Base-by-base conservation (phyloP, 164 flowering plant species). In the Piper betle region DNA sequence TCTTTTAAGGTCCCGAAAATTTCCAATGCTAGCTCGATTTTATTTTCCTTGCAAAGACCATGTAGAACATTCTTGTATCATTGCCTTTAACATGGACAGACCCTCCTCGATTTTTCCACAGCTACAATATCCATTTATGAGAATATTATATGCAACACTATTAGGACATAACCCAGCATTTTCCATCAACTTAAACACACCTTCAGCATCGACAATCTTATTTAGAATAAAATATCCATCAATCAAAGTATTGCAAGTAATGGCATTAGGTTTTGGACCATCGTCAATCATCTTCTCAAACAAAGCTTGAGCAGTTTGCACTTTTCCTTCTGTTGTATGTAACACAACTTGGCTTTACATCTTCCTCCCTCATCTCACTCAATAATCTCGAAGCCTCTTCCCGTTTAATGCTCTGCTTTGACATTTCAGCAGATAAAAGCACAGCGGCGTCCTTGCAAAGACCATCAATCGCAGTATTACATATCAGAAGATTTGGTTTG, bases 51-150 rank as follows among this genome's bases (percentile, higher is more conserved):
- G 55, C 72, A 82, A 8, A 91, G 77, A 59, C 96, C 98, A 66
- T 91, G 85, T 40, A 91, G 79, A 54, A 91, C 83, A 68, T 85
- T 95, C 63, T 79, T 86, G 68, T 91, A 91, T 43, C 96, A 91
- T 88, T 68, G 87, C 93, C 57, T 88, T 73, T 50, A 85, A 95
- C 64, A 91, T 74, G 46, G 46, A 20, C 41, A 86, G 69, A 57
- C 95, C 96, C 66, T 69, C 71, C 3, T 59, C 64, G 4, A 84
- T 54, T 74, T 86, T 77, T 25, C 92, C 93, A 73, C 84, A 84
- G 52, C 40, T 64, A 69, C 95, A 87, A 66, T 79, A 79, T 17
- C 80, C 95, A 72, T 85, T 73, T 15, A 91, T 91, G 60, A 91
- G 74, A 18, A 82, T 70, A 10, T 95, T 91, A 64, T 88, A 91